Conservation (phyloP, 495 filamentous ascomycete species). For the Hypoxylon fuscum region DNA sequence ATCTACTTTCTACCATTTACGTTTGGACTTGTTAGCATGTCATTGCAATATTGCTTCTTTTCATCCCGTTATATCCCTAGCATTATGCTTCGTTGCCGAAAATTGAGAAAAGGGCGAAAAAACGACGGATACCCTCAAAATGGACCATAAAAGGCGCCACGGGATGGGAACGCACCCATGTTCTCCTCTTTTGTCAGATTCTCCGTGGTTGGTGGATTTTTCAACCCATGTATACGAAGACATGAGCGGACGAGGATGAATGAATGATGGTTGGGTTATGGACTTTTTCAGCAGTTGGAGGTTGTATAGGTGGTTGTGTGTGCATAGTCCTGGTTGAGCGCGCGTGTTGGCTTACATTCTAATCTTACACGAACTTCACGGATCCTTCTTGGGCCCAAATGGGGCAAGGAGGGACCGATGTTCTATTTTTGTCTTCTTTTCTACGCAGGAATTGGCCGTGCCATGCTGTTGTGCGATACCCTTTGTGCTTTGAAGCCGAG, state of each 20-base stretch:
- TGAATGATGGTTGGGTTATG: slow-evolving; percentile 23
- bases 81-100: slow-evolving; percentile 21
- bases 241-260: slow-evolving; percentile 35
- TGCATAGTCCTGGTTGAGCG: slow-evolving; percentile 19
- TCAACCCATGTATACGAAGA: slow-evolving; percentile 36
- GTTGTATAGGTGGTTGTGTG: slow-evolving; percentile 28
- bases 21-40: slow-evolving; percentile 27
- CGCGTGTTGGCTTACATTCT: slow-evolving; percentile 32
- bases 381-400: slow-evolving; percentile 20
- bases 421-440: slow-evolving; percentile 44
- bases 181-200: slow-evolving; percentile 16
- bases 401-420: slow-evolving; percentile 9
- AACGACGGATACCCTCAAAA: slow-evolving; percentile 35
- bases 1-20: slow-evolving; percentile 23
- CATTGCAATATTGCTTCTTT: slow-evolving; percentile 13
- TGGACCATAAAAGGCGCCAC: slow-evolving; percentile 27
- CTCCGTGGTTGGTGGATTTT: slow-evolving; percentile 24
- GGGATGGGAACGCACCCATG: slow-evolving; percentile 22
- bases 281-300: slow-evolving; percentile 15
- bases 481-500: slow-evolving; percentile 44
- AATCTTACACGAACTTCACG: slow-evolving; percentile 28
- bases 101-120: slow-evolving; percentile 1
- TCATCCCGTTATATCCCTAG: slow-evolving; percentile 27
- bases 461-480: slow-evolving; percentile 48
- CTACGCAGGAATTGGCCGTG: slow-evolving; percentile 42